A percentile compares a stretch with the other conserved stretches of the same genome.
phyloP scores from a whole-genome alignment of 208 protist genomes.

The Naegleria lovaniensis region DNA sequence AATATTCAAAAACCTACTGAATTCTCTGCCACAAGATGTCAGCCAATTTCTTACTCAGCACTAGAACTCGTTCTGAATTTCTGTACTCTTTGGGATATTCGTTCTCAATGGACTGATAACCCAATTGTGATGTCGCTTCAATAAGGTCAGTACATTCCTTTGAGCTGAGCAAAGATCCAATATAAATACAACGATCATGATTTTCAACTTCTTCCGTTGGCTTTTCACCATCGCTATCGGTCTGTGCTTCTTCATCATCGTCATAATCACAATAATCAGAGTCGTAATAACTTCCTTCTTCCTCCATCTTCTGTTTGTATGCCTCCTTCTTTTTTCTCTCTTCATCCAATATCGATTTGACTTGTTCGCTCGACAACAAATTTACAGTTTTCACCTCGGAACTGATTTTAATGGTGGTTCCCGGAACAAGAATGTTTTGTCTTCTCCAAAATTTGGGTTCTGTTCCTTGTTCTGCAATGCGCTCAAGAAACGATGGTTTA shows the following conservation, averaged over 20 bases:
- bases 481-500: no score
- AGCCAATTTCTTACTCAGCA: constrained; percentile 20
- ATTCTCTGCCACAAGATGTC: constrained; percentile 33
- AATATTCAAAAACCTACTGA: no score
- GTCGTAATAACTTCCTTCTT: not conserved
- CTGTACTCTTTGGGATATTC: constrained; percentile 35
- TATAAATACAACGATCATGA: not conserved
- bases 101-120: constrained; percentile 19
- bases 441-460: not conserved
- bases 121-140: not conserved
- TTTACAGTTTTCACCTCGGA: not conserved
- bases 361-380: not conserved
- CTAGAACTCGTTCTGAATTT: constrained; percentile 31
- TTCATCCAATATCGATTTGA: no score
- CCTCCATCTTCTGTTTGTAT: not conserved
- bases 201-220: not conserved
- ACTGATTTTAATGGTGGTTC: not conserved
- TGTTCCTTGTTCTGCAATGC: not conserved
- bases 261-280: not conserved
- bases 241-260: not conserved
- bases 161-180: not conserved
- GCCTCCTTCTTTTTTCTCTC: no score
- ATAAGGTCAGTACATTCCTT: not conserved
- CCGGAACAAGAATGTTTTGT: not conserved
- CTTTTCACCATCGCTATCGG: not conserved